These are phyloP conservation scores for Panellus pusillus DNA, from an alignment of 768 basidiomycete genomes.

Conservation along the genomic window DNA sequence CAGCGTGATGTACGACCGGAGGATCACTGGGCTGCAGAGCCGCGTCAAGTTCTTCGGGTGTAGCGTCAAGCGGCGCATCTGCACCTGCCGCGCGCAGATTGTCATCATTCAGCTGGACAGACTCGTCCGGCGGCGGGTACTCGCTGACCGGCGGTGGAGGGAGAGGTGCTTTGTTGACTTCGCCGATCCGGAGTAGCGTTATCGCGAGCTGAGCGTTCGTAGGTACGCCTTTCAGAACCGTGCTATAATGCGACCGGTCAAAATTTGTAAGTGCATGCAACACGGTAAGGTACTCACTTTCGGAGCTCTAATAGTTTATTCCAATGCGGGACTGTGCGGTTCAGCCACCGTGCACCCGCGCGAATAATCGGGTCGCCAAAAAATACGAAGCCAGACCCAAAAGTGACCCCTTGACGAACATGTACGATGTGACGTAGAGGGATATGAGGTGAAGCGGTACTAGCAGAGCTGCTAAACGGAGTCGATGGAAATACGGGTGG, in stretches of 20 bases:
- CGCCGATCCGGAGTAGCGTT: conserved; percentile 41
- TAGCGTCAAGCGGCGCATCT: conserved; percentile 12
- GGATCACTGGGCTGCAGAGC: conserved; percentile 6
- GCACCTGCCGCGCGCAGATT: conserved; percentile 11
- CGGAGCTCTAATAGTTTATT: conserved; percentile 33
- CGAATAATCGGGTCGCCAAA: conserved; percentile 41
- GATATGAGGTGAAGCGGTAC: conserved; percentile 29
- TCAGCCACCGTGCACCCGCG: conserved; percentile 29
- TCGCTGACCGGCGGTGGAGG: conserved; percentile 34
- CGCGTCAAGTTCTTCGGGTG: conserved; percentile 9
- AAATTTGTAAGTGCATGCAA: too few relatives aligned
- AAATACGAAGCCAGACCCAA: conserved; percentile 36
- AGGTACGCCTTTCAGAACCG: conserved; percentile 40
- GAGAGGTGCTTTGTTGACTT: conserved; percentile 36
- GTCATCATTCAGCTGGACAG: conserved; percentile 6
- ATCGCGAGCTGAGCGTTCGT: conserved; percentile 46
- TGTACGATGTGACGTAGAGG: conserved; percentile 26
- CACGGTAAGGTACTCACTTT: conserved; percentile 24
- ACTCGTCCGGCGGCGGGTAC: conserved; percentile 8
- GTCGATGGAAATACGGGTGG: conserved; percentile 25
- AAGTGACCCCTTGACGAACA: conserved; percentile 32
- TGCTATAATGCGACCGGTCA: conserved; percentile 16
- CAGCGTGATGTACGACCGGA: too few relatives aligned
- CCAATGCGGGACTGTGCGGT: conserved; percentile 37
- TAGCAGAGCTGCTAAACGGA: conserved; percentile 31